Base-by-base conservation (phyloP, 768 basidiomycete genomes). In the Tremella yokohamensis region DNA sequence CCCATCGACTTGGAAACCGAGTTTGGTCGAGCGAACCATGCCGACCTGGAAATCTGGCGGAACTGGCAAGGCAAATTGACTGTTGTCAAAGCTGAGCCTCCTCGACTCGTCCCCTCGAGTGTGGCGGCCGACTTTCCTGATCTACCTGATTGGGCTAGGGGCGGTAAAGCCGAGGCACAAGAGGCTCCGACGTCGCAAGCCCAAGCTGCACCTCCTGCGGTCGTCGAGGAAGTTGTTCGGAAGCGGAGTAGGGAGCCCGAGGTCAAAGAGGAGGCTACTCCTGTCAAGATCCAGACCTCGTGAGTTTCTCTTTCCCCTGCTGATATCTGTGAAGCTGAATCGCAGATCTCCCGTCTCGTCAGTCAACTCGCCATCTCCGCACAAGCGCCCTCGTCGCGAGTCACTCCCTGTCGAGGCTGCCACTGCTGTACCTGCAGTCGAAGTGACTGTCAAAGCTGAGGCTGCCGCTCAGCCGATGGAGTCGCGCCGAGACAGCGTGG, bases 31-130 rank as follows among this genome's bases (percentile, higher is more conserved):
- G 59, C 56, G 6, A 62, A 73, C 45, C 44, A 49, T 7, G 66
- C 53, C 6, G 73, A 76, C 49, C 63, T 70, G 8, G 64, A 60
- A n/a, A 59, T 70, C 15, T 76, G 75, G 75, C 59, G 62, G 34
- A 54, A 60, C 4, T 74, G 73, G 70, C 52, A 55, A n/a, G 73
- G 70, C 1, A 53, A 62, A 12, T 52, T 76, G 34, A 66, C 58
- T 8, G 67, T 74, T 7, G 69, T 71, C 1, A 49, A 22, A 37
- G 59, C 68, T 29, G 72, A 73, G 49, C 64, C 61, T 2, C 65
- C 65, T 29, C 61, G 68, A 7, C 62, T 74, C 16, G 66, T 76
- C 9, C 75, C 75, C 2, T 11, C 50, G 0, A 20, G 51, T 1
- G 66, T 74, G 15, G 58, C 58, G 24, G 57, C 40, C 2, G 44